Evolutionary conservation across 2,329 filamentous ascomycete species (phyloP), one percentile per base, ranked within the genome.

Genomic region (Fusarium circinatum): DNA sequence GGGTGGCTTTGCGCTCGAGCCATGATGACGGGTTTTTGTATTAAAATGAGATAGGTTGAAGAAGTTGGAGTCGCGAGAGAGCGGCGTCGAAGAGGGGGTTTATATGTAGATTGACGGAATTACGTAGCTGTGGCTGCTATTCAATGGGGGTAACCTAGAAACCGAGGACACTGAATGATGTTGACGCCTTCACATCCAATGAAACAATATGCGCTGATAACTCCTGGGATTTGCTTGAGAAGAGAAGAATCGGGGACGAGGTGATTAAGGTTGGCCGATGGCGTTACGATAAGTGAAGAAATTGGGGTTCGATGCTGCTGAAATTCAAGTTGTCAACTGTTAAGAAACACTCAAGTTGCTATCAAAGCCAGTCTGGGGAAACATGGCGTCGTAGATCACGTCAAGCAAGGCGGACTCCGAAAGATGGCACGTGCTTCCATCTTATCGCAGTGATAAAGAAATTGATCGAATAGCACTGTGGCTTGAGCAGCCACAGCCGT

Each of bases 1-100:
- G 88, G 85, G 57, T 87, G 85, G 64, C 81, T 85, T 74, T 86
- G 85, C 66, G 86, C 81, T 76, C 86, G 85, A 78, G 88, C 87
- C 90, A 91, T 92, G 76, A 76, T 70, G 73, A 65, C 65, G 71
- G 32, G 36, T 49, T 30, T 59, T 24, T 61, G 38, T 62, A 47
- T 51, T 60, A 73, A n/a, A 54, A 28, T 15, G 12, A 44, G 36
- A 38, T 47, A 52, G 14, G 28, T 28, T 28, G 49, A 48, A 42
- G 28, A 47, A 30, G n/a, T 45, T 20, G 45, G 39, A 48, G 44
- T 60, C 34, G 55, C 32, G 26, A 30, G 44, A 20, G 54, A 55
- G 34, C 15, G 30, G 48, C 38, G 28, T 24, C 69, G 45, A 42
- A 59, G 24, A 54, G 36, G 12, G 42, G 20, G 36, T 34, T 56